Evolutionary conservation across 2,329 filamentous ascomycete genomes (phyloP).

Genomic region (Pseudogymnoascus sp.): DNA sequence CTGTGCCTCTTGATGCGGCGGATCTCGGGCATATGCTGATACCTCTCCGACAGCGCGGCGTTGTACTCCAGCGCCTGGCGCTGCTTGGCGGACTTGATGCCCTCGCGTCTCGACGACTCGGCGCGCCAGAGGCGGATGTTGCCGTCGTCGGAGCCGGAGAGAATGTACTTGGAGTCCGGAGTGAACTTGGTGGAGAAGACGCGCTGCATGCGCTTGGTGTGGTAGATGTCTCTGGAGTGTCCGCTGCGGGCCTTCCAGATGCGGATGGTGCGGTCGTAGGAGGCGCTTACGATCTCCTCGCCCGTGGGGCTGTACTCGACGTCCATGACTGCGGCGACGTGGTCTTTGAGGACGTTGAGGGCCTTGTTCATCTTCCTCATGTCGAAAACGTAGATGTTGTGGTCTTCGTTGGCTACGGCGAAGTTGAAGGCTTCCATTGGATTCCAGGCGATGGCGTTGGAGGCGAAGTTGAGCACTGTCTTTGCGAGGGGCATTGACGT

Average conservation of each 20-base stretch:
- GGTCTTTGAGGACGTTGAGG: slow-evolving; percentile 81
- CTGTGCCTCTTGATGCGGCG: slow-evolving; percentile 82
- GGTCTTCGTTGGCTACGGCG: slow-evolving; percentile 87
- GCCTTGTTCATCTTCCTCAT: slow-evolving; percentile 85
- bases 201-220: slow-evolving; percentile 96
- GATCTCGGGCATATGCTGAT: slow-evolving; percentile 94
- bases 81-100: slow-evolving; percentile 77
- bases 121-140: slow-evolving; percentile 87
- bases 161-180: slow-evolving; percentile 79
- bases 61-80: slow-evolving; percentile 89
- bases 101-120: slow-evolving; percentile 73
- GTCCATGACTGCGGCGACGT: slow-evolving; percentile 89
- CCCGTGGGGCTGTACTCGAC: slow-evolving; percentile 93
- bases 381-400: slow-evolving; percentile 86
- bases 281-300: slow-evolving; percentile 84
- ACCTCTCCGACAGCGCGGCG: slow-evolving; percentile 71
- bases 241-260: slow-evolving; percentile 75
- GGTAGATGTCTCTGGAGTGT: slow-evolving; percentile 86
- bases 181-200: slow-evolving; percentile 82
- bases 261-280: slow-evolving; percentile 80
- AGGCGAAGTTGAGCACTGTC: slow-evolving; percentile 71
- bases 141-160: slow-evolving; percentile 89
- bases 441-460: slow-evolving; percentile 84
- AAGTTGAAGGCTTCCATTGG: slow-evolving; percentile 97
- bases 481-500: slow-evolving; percentile 78